These are phyloP conservation scores for Trichothecium roseum DNA, from an alignment of 2,329 filamentous ascomycete genomes.

Conservation along the genomic window DNA sequence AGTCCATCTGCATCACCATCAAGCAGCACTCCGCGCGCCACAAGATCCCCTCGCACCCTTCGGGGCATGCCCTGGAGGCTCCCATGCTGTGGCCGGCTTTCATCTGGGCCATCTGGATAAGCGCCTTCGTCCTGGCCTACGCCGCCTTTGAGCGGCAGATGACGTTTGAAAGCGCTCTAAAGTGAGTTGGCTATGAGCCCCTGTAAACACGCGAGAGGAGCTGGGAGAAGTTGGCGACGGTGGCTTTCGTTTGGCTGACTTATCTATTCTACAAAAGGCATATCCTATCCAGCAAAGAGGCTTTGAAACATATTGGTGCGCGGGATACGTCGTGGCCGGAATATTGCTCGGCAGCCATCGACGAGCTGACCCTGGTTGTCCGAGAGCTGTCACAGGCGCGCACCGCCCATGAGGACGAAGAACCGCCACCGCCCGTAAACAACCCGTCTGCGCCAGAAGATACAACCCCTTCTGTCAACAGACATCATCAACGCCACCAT, in stretches of 20 bases:
- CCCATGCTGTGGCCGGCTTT: conserved; percentile 39
- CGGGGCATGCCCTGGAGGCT: conserved; percentile 6
- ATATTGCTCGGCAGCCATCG: conserved; percentile 19
- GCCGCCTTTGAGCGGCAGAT: conserved; percentile 35
- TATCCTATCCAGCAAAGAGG: conserved; percentile 16
- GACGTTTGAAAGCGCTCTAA: conserved; percentile 23
- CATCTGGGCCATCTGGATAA: conserved; percentile 44
- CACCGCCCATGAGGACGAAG: not conserved
- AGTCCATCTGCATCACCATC: conserved; percentile 32
- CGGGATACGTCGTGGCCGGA: conserved; percentile 22
- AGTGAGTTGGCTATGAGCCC: conserved; percentile 19
- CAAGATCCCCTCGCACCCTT: conserved; percentile 3
- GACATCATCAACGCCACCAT: no score
- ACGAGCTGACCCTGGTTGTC: conserved; percentile 18
- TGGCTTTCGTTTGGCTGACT: no score
- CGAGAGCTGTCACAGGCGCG: conserved; percentile 13
- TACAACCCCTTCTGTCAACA: not conserved
- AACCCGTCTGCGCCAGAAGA: not conserved
- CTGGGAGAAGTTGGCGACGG: no score
- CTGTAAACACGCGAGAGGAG: no score
- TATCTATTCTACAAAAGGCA: no score
- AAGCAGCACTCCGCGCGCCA: conserved; percentile 15
- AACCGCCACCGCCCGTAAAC: not conserved
- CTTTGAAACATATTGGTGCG: conserved; percentile 15
- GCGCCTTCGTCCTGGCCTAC: conserved; percentile 38